Base-by-base conservation (phyloP, 306 rosid species). In the Prinsepia uniflora region DNA sequence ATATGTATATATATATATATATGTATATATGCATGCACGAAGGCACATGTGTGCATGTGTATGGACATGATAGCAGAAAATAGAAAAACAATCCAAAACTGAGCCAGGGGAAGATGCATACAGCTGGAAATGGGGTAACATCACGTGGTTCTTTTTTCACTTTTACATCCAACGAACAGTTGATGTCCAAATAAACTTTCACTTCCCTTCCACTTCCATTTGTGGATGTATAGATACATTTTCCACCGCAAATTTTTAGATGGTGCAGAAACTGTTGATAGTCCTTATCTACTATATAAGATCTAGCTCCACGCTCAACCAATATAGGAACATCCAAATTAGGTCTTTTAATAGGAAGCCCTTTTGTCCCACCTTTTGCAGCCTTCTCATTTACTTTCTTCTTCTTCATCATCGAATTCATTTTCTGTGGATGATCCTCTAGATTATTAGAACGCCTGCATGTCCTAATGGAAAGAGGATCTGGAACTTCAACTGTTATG, bases 161-260 rank as follows among this genome's bases (percentile, higher is more conserved):
- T 73, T 86, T 85, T 10, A 81, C 22, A 48, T 88, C 90, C 42
- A 85, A 70, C 15, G 78, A 66, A 70, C 78, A 30, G 36, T 30
- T 30, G 36, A 30, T 30, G 36, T 30, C 36, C 36, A 30, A 30
- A 30, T 30, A 30, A 45, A 34, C 34, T 55, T 10, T 70, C 71
- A 30, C 53, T 52, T 74, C 48, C 57, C 65, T 65, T 45, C 36
- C 36, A 30, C 36, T 30, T 30, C 73, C 79, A 34, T 18, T 65
- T 42, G 36, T 59, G 12, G 65, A 64, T 12, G 17, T 56, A 75
- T 13, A 71, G 20, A 61, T 20, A 17, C 67, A 6, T 42, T 63
- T 36, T 19, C 42, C 76, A 81, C 77, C 85, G 56, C 46, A 46
- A 22, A 14, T 52, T 41, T 22, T 8, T 65, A 15, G 1, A 39